Evolutionary conservation across 2,329 filamentous ascomycete genomes (phyloP).

Genomic region (Aspergillus vadensis): DNA sequence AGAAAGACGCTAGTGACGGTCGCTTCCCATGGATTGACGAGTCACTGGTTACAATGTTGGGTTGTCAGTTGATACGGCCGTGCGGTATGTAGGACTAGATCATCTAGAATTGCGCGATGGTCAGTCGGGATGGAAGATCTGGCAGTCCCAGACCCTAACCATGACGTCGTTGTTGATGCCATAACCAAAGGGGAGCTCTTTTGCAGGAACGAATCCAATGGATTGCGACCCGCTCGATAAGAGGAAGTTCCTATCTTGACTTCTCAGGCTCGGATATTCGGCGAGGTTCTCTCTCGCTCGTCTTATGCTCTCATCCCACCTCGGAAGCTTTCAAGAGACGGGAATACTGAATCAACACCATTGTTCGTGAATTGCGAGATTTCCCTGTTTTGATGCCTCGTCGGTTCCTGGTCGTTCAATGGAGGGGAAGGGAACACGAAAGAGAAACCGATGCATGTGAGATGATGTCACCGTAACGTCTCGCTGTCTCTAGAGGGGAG

Average conservation of each 20-base stretch:
- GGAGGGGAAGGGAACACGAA: not conserved
- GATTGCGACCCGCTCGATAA: not conserved
- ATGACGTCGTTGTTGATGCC: constrained; percentile 9
- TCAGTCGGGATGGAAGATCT: not conserved
- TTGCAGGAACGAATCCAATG: not conserved
- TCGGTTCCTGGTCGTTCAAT: not conserved
- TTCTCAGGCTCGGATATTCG: not conserved
- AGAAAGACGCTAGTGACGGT: not conserved
- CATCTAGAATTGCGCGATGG: not conserved
- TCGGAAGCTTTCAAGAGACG: not conserved
- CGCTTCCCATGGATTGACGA: not conserved
- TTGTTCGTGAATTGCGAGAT: not conserved
- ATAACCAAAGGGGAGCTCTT: not conserved
- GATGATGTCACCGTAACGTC: constrained; percentile 23
- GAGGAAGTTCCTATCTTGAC: not conserved
- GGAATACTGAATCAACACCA: not conserved
- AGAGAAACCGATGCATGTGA: constrained; percentile 9
- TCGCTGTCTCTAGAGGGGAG: not conserved
- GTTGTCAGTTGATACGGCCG: not conserved
- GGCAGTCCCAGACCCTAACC: not conserved
- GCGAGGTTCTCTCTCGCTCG: not conserved
- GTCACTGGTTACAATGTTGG: not conserved
- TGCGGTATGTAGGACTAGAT: not conserved
- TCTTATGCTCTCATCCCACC: not conserved
- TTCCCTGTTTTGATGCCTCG: not conserved